phyloP scores from a whole-genome alignment of 306 rosid species.

The Cucumis sativus region Cucumber_9930_V3 NC_026656.2:22537501-22538000 shows the following conservation, averaged over 20 bases:
- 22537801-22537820: not conserved
- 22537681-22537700: not conserved
- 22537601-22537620: too few species aligned
- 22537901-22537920: not conserved
- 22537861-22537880: not conserved
- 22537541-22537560: too few species aligned
- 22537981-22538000: not conserved
- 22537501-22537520: too few species aligned
- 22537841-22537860: not conserved
- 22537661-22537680: not conserved
- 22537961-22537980: not conserved
- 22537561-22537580: too few species aligned
- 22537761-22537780: slow-evolving; percentile 1
- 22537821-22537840: not conserved
- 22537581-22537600: too few species aligned
- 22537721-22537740: not conserved
- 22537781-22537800: not conserved
- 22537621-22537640: not conserved
- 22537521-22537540: too few species aligned
- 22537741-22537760: not conserved
- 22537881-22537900: not conserved
- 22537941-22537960: not conserved
- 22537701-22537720: slow-evolving; percentile 1
- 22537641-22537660: not conserved
- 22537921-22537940: not conserved